Evolutionary conservation across 31 red algal species (phyloP).

Genomic region (Bonnemaisonia californica): DNA sequence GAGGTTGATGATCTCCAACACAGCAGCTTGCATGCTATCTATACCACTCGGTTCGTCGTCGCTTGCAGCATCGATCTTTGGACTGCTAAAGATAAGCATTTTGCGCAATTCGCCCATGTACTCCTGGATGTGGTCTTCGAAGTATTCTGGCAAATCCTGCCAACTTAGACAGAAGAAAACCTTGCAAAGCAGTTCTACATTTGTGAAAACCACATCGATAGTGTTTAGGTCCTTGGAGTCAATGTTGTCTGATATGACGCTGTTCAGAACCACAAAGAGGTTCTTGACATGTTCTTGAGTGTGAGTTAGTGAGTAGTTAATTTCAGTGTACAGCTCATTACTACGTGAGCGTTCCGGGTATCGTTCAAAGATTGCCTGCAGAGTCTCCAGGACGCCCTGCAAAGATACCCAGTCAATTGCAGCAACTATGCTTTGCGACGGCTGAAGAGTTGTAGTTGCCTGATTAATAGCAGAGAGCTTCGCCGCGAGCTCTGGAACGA

Average conservation of each 20-base stretch:
- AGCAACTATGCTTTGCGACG: conserved; percentile 26
- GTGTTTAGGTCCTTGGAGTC: conserved; percentile 29
- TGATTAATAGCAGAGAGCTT: conserved; percentile 38
- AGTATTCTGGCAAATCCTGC: conserved; percentile 98
- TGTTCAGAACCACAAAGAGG: conserved; percentile 48
- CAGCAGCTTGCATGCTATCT: conserved; percentile 72
- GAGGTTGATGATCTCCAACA: conserved; percentile 80
- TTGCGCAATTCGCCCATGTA: conserved; percentile 72
- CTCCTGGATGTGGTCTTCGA: conserved; percentile 90
- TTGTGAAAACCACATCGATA: conserved; percentile 45
- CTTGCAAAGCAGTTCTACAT: conserved; percentile 47
- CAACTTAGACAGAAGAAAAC: conserved; percentile 90
- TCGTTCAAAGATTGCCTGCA: conserved; percentile 90
- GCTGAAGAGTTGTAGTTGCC: background rate
- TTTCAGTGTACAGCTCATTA: conserved; percentile 92
- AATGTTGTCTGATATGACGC: conserved; percentile 44
- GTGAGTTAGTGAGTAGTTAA: conserved; percentile 76
- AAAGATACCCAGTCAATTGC: conserved; percentile 61
- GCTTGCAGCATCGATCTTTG: conserved; percentile 32
- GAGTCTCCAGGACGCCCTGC: conserved; percentile 74
- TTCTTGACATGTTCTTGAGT: conserved; percentile 68
- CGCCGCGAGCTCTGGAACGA: conserved; percentile 74
- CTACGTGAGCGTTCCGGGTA: conserved; percentile 80
- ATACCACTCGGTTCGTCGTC: conserved; percentile 53
- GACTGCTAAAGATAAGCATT: conserved; percentile 62